Evolutionary conservation across 768 basidiomycete species (phyloP).

Genomic region (Steccherinum ochraceum): DNA sequence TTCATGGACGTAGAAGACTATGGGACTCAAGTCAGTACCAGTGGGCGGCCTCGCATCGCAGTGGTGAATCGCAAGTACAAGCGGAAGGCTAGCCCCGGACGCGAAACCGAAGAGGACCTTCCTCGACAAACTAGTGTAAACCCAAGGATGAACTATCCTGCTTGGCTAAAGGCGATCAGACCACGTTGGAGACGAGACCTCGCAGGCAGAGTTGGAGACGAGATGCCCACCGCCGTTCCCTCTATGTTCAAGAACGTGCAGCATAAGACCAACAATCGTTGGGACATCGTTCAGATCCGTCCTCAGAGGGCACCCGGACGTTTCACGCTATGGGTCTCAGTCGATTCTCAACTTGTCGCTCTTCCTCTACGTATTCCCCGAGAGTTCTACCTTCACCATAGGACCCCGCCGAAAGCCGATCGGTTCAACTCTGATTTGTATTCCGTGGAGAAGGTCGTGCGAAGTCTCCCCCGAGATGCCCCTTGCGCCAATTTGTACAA

Average conservation of each 20-base stretch:
- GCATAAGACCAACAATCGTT: conserved; percentile 57
- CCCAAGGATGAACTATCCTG: conserved; percentile 57
- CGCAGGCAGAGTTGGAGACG: conserved; percentile 32
- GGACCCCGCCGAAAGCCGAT: conserved; percentile 56
- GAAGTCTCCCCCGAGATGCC: conserved; percentile 74
- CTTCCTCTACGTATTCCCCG: conserved; percentile 82
- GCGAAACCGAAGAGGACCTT: neutral
- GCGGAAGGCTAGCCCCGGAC: neutral
- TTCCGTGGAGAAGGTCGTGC: conserved; percentile 61
- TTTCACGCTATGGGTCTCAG: conserved; percentile 82
- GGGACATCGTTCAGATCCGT: conserved; percentile 93
- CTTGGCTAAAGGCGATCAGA: conserved; percentile 73
- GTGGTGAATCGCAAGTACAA: conserved; percentile 43
- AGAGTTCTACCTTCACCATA: conserved; percentile 90
- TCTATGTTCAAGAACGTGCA: conserved; percentile 67
- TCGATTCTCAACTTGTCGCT: conserved; percentile 72
- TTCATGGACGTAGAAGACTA: conserved; percentile 35
- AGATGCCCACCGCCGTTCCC: conserved; percentile 42
- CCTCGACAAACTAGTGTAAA: conserved; percentile 41
- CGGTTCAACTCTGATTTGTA: conserved; percentile 70
- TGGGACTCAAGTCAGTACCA: conserved; percentile 8
- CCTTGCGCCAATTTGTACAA: conserved; percentile 78
- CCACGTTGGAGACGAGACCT: conserved; percentile 67
- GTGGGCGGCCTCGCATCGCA: conserved; percentile 37
- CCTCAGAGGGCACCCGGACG: conserved; percentile 72